Conservation (phyloP, 1,284 basidiomycete genomes). For the Ustilago trichophora region DNA sequence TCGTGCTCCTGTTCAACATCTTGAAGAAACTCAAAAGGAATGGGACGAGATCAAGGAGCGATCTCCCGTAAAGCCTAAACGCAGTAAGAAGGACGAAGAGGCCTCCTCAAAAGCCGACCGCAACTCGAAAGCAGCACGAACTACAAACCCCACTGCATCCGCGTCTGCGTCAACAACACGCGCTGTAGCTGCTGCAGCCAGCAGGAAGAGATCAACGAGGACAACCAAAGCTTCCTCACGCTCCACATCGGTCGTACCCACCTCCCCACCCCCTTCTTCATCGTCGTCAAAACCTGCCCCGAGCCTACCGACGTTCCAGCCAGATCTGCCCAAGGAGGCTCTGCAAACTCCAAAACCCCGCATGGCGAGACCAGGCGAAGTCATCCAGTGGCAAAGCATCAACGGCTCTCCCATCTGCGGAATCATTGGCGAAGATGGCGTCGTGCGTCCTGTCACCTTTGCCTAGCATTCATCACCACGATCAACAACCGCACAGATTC, state of each 20-base stretch:
- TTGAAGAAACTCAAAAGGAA: conserved; percentile 38
- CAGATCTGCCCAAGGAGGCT: conserved; percentile 27
- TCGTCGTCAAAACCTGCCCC: conserved; percentile 28
- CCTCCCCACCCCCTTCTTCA: conserved; percentile 6
- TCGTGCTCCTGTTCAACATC: conserved; percentile 25
- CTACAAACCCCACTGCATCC: conserved; percentile 13
- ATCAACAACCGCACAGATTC: no score
- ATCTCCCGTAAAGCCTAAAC: conserved; percentile 23
- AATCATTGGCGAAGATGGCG: conserved; percentile 48
- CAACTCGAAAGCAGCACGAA: conserved; percentile 8
- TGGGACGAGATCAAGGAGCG: conserved; percentile 46
- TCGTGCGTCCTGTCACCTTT: conserved; percentile 27
- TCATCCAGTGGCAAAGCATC: conserved; percentile 45
- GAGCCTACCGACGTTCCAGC: conserved; percentile 30
- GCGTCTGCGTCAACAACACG: neutral
- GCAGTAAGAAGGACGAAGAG: conserved; percentile 25
- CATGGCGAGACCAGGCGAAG: conserved; percentile 45
- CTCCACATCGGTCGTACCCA: neutral
- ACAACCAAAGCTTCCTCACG: conserved; percentile 1
- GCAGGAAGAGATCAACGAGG: conserved; percentile 7
- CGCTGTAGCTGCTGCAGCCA: neutral
- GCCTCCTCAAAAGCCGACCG: neutral
- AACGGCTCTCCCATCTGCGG: conserved; percentile 54
- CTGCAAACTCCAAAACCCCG: conserved; percentile 33
- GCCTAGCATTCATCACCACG: no score